Percentiles rank a stretch among this genome's conserved stretches.
phyloP scores from a whole-genome alignment of 495 filamentous ascomycete species.

The Penicillium waksmanii region DNA sequence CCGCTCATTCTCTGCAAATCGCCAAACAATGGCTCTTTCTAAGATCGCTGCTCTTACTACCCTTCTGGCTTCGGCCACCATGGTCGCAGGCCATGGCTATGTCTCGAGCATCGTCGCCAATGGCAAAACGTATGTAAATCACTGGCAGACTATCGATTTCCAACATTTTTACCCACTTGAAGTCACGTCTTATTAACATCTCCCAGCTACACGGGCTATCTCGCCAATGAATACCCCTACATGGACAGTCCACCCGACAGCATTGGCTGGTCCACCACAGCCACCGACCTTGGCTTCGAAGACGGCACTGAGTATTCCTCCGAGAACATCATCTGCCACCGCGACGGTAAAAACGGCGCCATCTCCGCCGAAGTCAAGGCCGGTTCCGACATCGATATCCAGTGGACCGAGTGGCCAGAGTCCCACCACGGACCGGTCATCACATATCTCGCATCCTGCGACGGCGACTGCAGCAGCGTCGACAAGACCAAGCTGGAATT shows the following conservation, averaged over 20 bases:
- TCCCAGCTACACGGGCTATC: slow-evolving; percentile 45
- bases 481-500: slow-evolving; percentile 67
- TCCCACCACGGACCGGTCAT: slow-evolving; percentile 73
- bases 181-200: not conserved
- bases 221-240: slow-evolving; percentile 41
- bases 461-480: slow-evolving; percentile 66
- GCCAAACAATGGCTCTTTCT: slow-evolving; percentile 40
- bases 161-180: not conserved
- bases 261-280: slow-evolving; percentile 58
- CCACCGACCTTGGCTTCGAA: slow-evolving; percentile 64
- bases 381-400: slow-evolving; percentile 59
- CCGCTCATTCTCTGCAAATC: slow-evolving; percentile 2
- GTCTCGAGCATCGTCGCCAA: slow-evolving; percentile 62
- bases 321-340: slow-evolving; percentile 73
- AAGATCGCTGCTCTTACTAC: slow-evolving; percentile 50
- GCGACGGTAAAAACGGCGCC: slow-evolving; percentile 53
- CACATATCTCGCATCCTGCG: slow-evolving; percentile 76
- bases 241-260: slow-evolving; percentile 47
- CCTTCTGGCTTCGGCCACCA: slow-evolving; percentile 52
- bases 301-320: slow-evolving; percentile 50
- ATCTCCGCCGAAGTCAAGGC: slow-evolving; percentile 58
- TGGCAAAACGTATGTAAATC: slow-evolving; percentile 33
- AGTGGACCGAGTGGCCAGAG: slow-evolving; percentile 70
- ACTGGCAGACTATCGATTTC: not conserved
- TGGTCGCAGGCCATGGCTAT: slow-evolving; percentile 64